Evolutionary conservation across 1,139 yeast genomes (phyloP).

Genomic region (Yamadazyma taylorii): DNA sequence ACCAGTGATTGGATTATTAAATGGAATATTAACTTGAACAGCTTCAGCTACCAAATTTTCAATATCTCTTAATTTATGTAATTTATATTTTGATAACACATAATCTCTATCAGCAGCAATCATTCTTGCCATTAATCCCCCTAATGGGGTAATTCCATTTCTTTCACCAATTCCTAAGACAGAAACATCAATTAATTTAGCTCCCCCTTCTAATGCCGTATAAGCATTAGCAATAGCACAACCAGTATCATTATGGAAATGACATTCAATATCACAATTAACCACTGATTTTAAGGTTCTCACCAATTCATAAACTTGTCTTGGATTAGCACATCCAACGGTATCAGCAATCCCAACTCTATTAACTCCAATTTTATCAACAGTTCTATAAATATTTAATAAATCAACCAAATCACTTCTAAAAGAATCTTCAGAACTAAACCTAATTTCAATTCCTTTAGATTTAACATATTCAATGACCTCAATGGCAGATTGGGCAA

Average conservation of each 20-base stretch:
- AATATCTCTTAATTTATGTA: conserved; percentile 54
- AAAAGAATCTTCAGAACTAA: conserved; percentile 58
- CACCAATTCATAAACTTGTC: conserved; percentile 60
- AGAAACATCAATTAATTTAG: conserved; percentile 55
- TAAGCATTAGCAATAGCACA: conserved; percentile 64
- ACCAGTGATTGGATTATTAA: conserved; percentile 62
- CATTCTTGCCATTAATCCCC: conserved; percentile 65
- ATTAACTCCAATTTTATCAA: conserved; percentile 58
- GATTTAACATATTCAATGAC: conserved; percentile 59
- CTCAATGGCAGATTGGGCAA: conserved; percentile 53
- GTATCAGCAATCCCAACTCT: conserved; percentile 65
- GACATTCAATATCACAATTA: conserved; percentile 58
- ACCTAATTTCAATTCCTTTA: conserved; percentile 57
- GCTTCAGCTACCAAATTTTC: conserved; percentile 60
- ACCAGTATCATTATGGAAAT: conserved; percentile 63
- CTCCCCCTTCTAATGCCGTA: conserved; percentile 64
- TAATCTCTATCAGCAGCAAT: conserved; percentile 60
- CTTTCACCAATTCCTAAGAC: conserved; percentile 63
- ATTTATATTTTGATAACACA: conserved; percentile 55
- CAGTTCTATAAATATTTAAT: conserved; percentile 55
- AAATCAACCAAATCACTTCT: conserved; percentile 59
- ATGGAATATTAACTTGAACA: conserved; percentile 57
- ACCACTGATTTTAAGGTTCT: conserved; percentile 59
- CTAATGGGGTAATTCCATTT: conserved; percentile 60
- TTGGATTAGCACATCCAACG: conserved; percentile 61